Evolutionary conservation across 2,329 filamentous ascomycete genomes (phyloP), one percentile per base, ranked within the genome.

Genomic region (Canariomyces notabilis): DNA sequence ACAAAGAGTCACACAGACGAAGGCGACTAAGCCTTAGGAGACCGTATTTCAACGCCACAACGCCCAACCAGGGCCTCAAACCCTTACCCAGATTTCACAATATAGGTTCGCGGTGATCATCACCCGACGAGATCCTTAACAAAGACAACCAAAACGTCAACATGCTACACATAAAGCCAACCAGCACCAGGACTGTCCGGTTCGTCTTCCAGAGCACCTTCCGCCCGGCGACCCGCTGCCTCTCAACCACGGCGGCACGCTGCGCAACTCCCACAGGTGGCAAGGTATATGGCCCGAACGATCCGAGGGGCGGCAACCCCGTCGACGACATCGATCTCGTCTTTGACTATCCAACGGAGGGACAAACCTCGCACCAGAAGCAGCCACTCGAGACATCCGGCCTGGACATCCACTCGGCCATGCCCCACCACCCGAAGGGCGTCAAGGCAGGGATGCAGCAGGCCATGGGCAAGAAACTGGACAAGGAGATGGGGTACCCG

Each of bases 311-410:
- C 22, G 38, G 41, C 5, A 45, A 36, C 5, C 48, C 50, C 11
- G 54, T 49, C 9, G 54, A 54, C 20, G 54, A 56, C 37, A 56
- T 56, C 20, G 54, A 56, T 21, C 36, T 53, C 11, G 54, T 50
- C 26, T 53, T 55, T 12, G 52, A 56, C 45, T 56, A 53, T 20
- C 54, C 54, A 5, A 37, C 52, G 16, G 54, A 53, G 37, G 37
- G 37, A 33, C 52, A 56, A 19, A 33, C 33, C 29, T 38, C 38
- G 26, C 43, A 55, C 21, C 45, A 53, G 26, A 48, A 51, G 39
- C 15, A 34, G 39, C 37, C 21, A 2, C 42, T 53, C 11, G 45
- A 48, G 23, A 1, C 31, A 18, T 40, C 33, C 9, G 43, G 42
- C 18, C 45, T 49, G 9, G 47, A 49, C 37, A 32, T 40, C 2